Percentiles rank a stretch among this genome's conserved stretches.
Conservation (phyloP, 2,329 filamentous ascomycete genomes). For the Alternaria brassicae region DNA sequence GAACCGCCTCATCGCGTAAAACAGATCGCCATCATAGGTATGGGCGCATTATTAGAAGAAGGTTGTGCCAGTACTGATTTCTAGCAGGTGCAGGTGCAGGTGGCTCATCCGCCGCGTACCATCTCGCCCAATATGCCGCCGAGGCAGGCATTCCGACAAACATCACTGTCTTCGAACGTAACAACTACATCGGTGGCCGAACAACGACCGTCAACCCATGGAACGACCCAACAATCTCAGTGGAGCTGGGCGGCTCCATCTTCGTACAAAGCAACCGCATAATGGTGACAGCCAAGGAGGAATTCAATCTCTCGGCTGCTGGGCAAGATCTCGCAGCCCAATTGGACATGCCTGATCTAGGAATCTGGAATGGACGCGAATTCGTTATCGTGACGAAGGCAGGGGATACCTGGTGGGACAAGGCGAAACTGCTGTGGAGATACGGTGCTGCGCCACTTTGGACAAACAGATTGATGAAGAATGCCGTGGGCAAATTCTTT, state of each 20-base stretch:
- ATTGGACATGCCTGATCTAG: constrained; percentile 59
- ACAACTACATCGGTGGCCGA: constrained; percentile 79
- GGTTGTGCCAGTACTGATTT: constrained; percentile 11
- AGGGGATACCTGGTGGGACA: constrained; percentile 77
- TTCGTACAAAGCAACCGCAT: constrained; percentile 88
- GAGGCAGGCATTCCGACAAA: constrained; percentile 68
- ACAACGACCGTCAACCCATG: constrained; percentile 84
- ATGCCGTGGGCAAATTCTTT: constrained; percentile 74
- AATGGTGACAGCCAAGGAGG: constrained; percentile 73
- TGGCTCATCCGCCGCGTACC: constrained; percentile 85
- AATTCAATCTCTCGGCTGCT: constrained; percentile 70
- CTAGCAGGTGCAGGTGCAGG: constrained; percentile 81
- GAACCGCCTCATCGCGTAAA: constrained; percentile 29
- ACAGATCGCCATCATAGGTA: constrained; percentile 51
- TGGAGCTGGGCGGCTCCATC: constrained; percentile 91
- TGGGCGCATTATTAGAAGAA: not conserved
- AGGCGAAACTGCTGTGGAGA: constrained; percentile 79
- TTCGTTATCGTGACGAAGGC: constrained; percentile 74
- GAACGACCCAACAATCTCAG: constrained; percentile 68
- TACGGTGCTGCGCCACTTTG: constrained; percentile 82
- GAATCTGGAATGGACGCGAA: constrained; percentile 81
- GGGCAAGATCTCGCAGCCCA: constrained; percentile 43
- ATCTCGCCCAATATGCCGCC: constrained; percentile 74
- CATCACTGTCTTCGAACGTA: constrained; percentile 87
- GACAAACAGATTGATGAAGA: constrained; percentile 74